Conservation (phyloP, 2,329 filamentous ascomycete species). For the Calonectria honghensis region DNA sequence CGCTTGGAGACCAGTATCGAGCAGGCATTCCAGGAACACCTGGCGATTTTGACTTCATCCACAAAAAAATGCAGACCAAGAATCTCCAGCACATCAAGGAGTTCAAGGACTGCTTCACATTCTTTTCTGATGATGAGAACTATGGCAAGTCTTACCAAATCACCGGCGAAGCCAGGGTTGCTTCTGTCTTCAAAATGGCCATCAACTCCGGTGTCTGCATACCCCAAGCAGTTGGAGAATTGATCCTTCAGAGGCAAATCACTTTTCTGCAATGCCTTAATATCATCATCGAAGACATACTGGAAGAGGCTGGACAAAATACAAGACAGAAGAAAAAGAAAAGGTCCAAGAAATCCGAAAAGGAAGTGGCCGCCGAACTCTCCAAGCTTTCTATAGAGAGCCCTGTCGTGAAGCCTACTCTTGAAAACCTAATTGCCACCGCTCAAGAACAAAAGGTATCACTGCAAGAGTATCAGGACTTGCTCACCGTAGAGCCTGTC, state of each 20-base stretch:
- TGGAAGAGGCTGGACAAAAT: slow-evolving; percentile 55
- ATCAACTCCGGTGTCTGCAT: slow-evolving; percentile 52
- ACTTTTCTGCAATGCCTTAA: slow-evolving; percentile 62
- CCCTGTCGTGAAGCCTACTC: slow-evolving; percentile 53
- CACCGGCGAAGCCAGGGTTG: not conserved
- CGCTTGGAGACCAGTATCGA: slow-evolving; percentile 60
- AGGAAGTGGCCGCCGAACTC: slow-evolving; percentile 55
- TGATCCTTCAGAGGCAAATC: slow-evolving; percentile 64
- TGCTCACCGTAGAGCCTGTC: slow-evolving; percentile 59
- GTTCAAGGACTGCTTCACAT: slow-evolving; percentile 59
- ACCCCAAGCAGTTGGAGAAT: slow-evolving; percentile 56
- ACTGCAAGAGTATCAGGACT: slow-evolving; percentile 59
- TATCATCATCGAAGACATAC: slow-evolving; percentile 65
- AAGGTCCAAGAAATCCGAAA: slow-evolving; percentile 56
- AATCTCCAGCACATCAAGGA: slow-evolving; percentile 56
- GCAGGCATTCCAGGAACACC: slow-evolving; percentile 54
- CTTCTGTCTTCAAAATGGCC: slow-evolving; percentile 33
- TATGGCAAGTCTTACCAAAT: slow-evolving; percentile 62
- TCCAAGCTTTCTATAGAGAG: slow-evolving; percentile 58
- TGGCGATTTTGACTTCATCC: slow-evolving; percentile 62
- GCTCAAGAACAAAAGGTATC: slow-evolving; percentile 59
- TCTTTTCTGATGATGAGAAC: slow-evolving; percentile 57
- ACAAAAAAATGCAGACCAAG: slow-evolving; percentile 58
- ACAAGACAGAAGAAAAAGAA: slow-evolving; percentile 46
- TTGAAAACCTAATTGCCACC: slow-evolving; percentile 56